phyloP scores from a whole-genome alignment of 345 rosid genomes.

The Populus davidiana region DNA sequence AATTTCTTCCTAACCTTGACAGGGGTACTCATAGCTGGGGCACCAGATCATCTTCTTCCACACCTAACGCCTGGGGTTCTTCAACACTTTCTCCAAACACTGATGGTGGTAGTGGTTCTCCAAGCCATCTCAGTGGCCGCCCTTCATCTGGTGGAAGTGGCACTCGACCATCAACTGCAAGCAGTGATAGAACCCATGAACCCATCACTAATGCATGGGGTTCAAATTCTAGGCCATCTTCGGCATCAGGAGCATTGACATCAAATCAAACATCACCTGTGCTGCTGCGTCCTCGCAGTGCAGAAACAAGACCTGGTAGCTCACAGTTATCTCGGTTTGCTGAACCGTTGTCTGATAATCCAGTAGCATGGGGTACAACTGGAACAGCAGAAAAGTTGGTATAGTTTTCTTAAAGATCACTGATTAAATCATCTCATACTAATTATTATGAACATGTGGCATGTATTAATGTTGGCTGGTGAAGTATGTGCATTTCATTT shows the following conservation, averaged over 20 bases:
- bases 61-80: constrained; percentile 91
- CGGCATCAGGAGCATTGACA: constrained; percentile 82
- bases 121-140: constrained; percentile 70
- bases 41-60: constrained; percentile 60
- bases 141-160: constrained; percentile 97
- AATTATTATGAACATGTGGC: not conserved
- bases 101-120: constrained; percentile 75
- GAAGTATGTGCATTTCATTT: not conserved
- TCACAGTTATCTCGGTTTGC: constrained; percentile 98
- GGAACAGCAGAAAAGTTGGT: constrained; percentile 65
- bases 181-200: constrained; percentile 76
- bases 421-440: not conserved
- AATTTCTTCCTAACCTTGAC: constrained; percentile 13
- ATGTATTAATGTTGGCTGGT: not conserved
- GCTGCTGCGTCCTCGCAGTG: constrained; percentile 89
- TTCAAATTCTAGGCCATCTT: constrained; percentile 86
- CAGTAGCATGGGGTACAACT: constrained; percentile 54
- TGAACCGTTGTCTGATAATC: constrained; percentile 63
- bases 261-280: constrained; percentile 64
- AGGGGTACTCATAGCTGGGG: constrained; percentile 99
- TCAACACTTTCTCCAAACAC: constrained; percentile 61
- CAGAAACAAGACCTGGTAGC: constrained; percentile 98
- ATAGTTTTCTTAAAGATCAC: constrained; percentile 13
- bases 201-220: constrained; percentile 58
- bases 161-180: constrained; percentile 90